These are phyloP conservation scores for Sarocladium strictum DNA, from an alignment of 2,329 filamentous ascomycete species.

Conservation along the genomic window DNA sequence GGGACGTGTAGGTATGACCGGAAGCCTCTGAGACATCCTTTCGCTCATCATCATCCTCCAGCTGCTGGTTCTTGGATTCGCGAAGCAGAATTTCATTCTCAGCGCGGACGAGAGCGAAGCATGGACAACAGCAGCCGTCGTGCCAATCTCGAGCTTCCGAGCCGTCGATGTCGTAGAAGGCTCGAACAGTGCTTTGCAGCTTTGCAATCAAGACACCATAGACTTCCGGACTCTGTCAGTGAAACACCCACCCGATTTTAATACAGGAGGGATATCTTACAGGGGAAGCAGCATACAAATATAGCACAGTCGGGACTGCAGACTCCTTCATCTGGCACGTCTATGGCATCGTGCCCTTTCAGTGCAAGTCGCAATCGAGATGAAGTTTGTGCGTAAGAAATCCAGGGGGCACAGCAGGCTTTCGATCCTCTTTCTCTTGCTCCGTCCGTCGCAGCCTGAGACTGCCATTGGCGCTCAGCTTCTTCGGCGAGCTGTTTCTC, in stretches of 20 bases:
- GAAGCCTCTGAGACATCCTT: neutral
- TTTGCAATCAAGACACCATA: slow-evolving; percentile 22
- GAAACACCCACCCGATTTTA: neutral
- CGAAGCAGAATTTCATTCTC: slow-evolving; percentile 28
- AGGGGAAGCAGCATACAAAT: slow-evolving; percentile 20
- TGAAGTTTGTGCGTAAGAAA: slow-evolving; percentile 21
- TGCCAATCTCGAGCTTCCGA: slow-evolving; percentile 16
- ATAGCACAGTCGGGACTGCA: slow-evolving; percentile 19
- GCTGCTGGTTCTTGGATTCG: slow-evolving; percentile 12
- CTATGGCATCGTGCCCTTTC: slow-evolving; percentile 15
- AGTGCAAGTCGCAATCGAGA: slow-evolving; percentile 18
- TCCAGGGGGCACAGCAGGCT: slow-evolving; percentile 19
- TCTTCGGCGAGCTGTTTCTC: slow-evolving; percentile 9
- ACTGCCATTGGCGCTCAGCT: slow-evolving; percentile 9
- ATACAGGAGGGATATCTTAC: slow-evolving; percentile 14
- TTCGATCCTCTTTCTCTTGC: slow-evolving; percentile 1
- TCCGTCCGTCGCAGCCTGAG: neutral
- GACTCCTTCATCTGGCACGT: slow-evolving; percentile 13
- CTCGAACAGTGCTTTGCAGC: slow-evolving; percentile 24
- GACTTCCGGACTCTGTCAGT: slow-evolving; percentile 17
- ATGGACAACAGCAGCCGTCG: slow-evolving; percentile 23
- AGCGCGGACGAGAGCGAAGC: slow-evolving; percentile 19
- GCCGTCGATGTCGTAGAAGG: slow-evolving; percentile 27
- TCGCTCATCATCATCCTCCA: neutral
- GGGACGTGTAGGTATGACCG: neutral